Evolutionary conservation across 306 rosid genomes (phyloP).

Genomic region (Malus orientalis): DNA sequence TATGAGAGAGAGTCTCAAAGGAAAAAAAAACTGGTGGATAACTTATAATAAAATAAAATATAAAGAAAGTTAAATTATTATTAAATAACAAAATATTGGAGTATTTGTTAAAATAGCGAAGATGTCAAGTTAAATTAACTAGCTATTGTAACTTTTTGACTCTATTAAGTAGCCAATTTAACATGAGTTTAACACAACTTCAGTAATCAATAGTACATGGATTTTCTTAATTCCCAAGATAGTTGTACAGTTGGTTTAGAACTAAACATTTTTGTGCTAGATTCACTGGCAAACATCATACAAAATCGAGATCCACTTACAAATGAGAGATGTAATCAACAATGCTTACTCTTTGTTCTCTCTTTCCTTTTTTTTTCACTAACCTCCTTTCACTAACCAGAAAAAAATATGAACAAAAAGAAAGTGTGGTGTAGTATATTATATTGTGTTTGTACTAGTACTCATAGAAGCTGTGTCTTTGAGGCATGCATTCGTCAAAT

Average conservation of each 20-base stretch:
- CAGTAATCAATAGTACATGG: neutral
- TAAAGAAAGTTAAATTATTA: no score
- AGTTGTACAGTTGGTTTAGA: neutral
- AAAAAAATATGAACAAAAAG: neutral
- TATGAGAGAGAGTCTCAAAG: no score
- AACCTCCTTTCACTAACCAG: neutral
- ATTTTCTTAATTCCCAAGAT: neutral
- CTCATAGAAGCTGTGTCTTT: slow-evolving; percentile 78
- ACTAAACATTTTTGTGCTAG: neutral
- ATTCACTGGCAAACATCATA: neutral
- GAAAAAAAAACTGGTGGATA: no score
- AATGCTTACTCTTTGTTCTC: neutral
- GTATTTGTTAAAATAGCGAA: no score
- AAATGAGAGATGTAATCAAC: neutral
- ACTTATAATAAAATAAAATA: no score
- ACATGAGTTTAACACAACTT: no score
- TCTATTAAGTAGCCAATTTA: no score
- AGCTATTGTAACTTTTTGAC: no score
- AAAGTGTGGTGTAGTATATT: neutral
- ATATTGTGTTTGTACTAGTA: slow-evolving; percentile 18
- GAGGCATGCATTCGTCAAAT: slow-evolving; percentile 60
- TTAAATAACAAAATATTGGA: no score
- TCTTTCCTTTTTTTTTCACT: neutral
- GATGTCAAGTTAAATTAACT: no score
- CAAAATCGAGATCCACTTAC: neutral